Evolutionary conservation across 2,329 filamentous ascomycete species (phyloP), one percentile per base, ranked within the genome.

Genomic region (Exophiala sideris): DNA sequence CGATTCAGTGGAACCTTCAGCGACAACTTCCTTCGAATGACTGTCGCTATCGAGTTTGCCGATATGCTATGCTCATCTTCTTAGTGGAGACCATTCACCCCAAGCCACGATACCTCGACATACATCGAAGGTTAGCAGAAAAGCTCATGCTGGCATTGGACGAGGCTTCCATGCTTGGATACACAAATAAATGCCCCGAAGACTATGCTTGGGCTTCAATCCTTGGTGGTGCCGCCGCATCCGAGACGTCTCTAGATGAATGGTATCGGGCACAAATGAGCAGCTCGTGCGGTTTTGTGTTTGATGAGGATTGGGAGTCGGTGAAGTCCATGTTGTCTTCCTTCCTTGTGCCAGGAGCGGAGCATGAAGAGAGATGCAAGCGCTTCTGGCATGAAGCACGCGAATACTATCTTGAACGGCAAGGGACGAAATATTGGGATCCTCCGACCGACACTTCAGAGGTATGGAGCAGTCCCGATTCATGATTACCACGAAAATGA

Each of bases 31-130:
- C 21, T 29, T 44, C 41, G 21, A 29, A 32, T n/a, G 41, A 44
- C 41, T 44, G 41, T n/a, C 41, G 41, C 20, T 44, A 44, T 24
- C 41, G 20, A n/a, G 41, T 44, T 10, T 44, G 41, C 41, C 41
- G 41, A 21, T 44, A 44, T 44, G 20, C 41, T 24, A 24, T 44
- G 14, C 41, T 44, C 20, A 44, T 44, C 21, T 44, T 44, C n/a
- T 24, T 44, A 20, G 41, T 44, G 12, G 41, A 44, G 29, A 44
- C 41, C 3, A 32, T 44, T 20, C 21, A 44, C 9, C 41, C 41
- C 21, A 44, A 44, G n/a, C 41, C 41, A 14, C 41, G 41, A n/a
- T n/a, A 44, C 41, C n/a, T 44, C n/a, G 41, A 24, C 8, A 44
- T 44, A 12, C 41, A 44, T 44, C 41, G 21, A 24, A 44, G n/a